Base-by-base conservation (phyloP, 2,329 filamentous ascomycete species). In the Fusarium scirpi region DNA sequence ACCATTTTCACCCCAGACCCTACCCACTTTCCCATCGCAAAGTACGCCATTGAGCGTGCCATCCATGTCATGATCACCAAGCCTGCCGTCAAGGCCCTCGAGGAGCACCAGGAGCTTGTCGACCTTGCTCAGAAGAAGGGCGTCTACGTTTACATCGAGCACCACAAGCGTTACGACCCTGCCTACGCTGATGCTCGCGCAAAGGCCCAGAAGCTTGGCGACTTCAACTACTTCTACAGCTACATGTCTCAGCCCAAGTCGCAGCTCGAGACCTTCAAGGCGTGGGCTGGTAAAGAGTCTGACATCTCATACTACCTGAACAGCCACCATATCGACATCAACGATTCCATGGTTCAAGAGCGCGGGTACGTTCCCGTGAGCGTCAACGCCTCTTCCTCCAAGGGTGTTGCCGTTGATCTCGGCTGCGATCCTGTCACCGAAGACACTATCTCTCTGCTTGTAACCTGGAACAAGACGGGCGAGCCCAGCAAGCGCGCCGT, bases 151-250 rank as follows among this genome's bases (percentile, higher is more conserved):
- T 97, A 93, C 83, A 86, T 98, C 75, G 94, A 98, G 86, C 94
- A 98, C 83, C 94, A 98, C 87, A 98, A 98, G 85, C 93, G 95
- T 62, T 98, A 91, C 82, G 94, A 98, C 80, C 94, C 94, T 3
- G 94, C 94, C 24, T 98, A 98, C 83, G 89, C 93, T 16, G 94
- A 98, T 80, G 95, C 95, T 16, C 89, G 91, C 52, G 91, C 91
- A 82, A 90, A 91, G 74, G 93, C 93, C 16, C 83, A 89, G 77
- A 89, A 85, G 56, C 85, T 98, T 10, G 94, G 94, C 70, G 94
- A 97, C 82, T 98, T 98, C 89, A 97, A 97, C 85, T 98, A 98
- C 86, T 98, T 97, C 80, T 98, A 97, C 87, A 92, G 89, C 75
- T 98, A 98, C 87, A 97, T 97, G 94, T 93, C 90, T 52, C 94